Base-by-base conservation (phyloP, 2,329 filamentous ascomycete genomes). In the Scleromitrula shiraiana region DNA sequence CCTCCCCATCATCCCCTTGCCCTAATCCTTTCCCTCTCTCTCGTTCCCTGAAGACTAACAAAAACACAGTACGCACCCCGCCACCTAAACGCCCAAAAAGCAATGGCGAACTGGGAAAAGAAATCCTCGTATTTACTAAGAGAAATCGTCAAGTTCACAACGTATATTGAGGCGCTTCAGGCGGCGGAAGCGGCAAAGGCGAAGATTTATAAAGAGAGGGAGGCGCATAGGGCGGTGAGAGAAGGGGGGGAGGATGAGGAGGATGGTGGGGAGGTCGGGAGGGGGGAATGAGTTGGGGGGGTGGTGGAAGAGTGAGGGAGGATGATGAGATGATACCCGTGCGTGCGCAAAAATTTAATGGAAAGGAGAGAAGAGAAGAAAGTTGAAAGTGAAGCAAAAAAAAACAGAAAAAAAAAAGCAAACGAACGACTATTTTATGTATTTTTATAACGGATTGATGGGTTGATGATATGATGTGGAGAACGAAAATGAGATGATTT, bases 41-140 rank as follows among this genome's bases (percentile, higher is more conserved):
- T 27, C 10, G 4, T 10, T n/a, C 14, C 1, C 14, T 19, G 10
- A n/a, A 32, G 5, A 20, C 26, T 37, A 6, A 46, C 27, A 50
- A 12, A 39, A 53, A 17, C 23, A 19, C 53, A 78, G 75, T 97
- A 94, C 64, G 89, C 88, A 12, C 85, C 88, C 3, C 80, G 89
- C 24, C 85, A 91, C 52, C 76, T 80, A 30, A 97, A 97, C 61
- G 78, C 83, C 14, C 73, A 72, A 53, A 90, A 85, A 67, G 88
- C 91, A 14, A 91, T 97, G 85, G 76, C 83, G 17, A 98, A 98
- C 67, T 98, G 93, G 91, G 90, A 98, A 71, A 82, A 85, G 62
- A 97, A 97, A 71, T 94, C 88, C 48, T 83, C 87, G 24, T 95
- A 97, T 64, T 70, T 98, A 33, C 74, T 97, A 10, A 76, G 87